phyloP scores from a whole-genome alignment of 768 basidiomycete genomes.

The Agaricus blazei region DNA sequence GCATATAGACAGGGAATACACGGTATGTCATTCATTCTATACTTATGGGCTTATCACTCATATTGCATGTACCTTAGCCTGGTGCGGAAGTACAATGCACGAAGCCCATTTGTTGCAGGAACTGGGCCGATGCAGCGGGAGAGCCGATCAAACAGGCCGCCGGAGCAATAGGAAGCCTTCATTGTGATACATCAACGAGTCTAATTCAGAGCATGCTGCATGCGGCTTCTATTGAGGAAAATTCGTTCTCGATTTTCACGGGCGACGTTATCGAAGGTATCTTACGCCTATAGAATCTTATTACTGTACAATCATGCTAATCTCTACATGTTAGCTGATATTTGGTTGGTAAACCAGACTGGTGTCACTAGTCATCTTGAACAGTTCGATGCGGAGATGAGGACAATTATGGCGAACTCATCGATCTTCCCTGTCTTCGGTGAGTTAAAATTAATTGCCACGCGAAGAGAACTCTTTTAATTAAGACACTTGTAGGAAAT shows the following conservation, averaged over 20 bases:
- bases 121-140: conserved; percentile 35
- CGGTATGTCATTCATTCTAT: conserved; percentile 25
- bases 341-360: conserved; percentile 18
- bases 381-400: conserved; percentile 43
- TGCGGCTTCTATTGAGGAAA: conserved; percentile 31
- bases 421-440: conserved; percentile 49
- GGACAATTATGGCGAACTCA: conserved; percentile 27
- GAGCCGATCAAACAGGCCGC: conserved; percentile 36
- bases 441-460: conserved; percentile 12
- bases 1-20: conserved; percentile 55
- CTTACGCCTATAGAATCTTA: too few relatives aligned
- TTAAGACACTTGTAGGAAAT: conserved; percentile 31
- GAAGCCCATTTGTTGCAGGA: conserved; percentile 60
- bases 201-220: conserved; percentile 48
- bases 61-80: conserved; percentile 23
- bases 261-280: conserved; percentile 64
- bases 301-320: too few relatives aligned
- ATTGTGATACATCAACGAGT: conserved; percentile 48
- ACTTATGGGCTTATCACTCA: neutral
- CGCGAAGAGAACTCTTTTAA: neutral
- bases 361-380: conserved; percentile 40
- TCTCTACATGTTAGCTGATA: neutral
- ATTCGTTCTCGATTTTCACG: conserved; percentile 54
- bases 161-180: conserved; percentile 39
- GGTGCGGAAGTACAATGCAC: conserved; percentile 53